Conservation (phyloP, 495 filamentous ascomycete genomes). For the Stereocaulon alpinum region DNA sequence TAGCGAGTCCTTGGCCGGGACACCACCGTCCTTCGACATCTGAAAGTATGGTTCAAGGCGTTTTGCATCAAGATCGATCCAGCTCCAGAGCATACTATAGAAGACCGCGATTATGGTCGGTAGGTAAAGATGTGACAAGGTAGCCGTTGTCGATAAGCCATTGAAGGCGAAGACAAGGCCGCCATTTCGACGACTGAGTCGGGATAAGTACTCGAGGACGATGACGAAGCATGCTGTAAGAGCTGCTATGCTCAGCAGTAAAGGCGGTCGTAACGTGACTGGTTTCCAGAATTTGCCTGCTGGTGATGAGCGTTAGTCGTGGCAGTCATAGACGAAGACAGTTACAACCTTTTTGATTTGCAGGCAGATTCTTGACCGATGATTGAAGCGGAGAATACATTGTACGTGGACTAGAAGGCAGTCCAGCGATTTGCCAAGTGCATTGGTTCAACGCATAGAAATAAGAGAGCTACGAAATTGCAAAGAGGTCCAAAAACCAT, state of each 20-base stretch:
- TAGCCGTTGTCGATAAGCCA: constrained; percentile 18
- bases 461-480: too few relatives aligned
- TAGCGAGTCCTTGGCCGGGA: constrained; percentile 30
- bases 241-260: constrained; percentile 23
- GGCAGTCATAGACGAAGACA: too few relatives aligned
- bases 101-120: constrained; percentile 57
- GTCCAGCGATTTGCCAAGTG: too few relatives aligned
- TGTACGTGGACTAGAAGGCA: too few relatives aligned
- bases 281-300: constrained; percentile 27
- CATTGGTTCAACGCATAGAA: too few relatives aligned
- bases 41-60: constrained; percentile 68
- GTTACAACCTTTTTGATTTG: too few relatives aligned
- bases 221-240: constrained; percentile 23
- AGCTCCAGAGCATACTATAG: constrained; percentile 67
- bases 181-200: constrained; percentile 20
- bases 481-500: too few relatives aligned
- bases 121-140: constrained; percentile 42
- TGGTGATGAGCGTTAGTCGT: too few relatives aligned
- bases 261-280: constrained; percentile 24
- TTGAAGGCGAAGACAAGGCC: constrained; percentile 30
- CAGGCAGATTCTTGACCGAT: too few relatives aligned
- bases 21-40: constrained; percentile 43
- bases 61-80: constrained; percentile 64
- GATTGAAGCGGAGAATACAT: too few relatives aligned
- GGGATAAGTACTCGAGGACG: constrained; percentile 26